These are phyloP conservation scores for Thermothelomyces thermophilus DNA, from an alignment of 2,329 filamentous ascomycete species.

Conservation along the genomic window DNA sequence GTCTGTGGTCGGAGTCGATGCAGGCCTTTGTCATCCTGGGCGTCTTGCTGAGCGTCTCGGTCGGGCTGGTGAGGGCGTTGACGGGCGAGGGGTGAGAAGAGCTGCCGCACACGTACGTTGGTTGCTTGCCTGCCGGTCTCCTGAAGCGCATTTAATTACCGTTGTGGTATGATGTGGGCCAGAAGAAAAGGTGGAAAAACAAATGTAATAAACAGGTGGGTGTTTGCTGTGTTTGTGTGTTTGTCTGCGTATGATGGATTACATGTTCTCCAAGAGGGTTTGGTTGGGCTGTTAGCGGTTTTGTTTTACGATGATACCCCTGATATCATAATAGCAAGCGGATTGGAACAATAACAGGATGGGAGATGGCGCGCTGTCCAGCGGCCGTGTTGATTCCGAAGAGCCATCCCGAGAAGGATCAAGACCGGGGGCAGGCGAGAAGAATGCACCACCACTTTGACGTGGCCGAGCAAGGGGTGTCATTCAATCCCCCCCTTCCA, in stretches of 20 bases:
- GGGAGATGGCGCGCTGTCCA: slow-evolving; percentile 11
- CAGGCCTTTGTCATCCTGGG: slow-evolving; percentile 83
- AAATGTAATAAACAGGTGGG: too few relatives aligned
- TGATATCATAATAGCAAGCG: neutral
- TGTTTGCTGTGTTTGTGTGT: too few relatives aligned
- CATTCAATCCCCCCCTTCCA: neutral
- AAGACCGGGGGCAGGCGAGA: neutral
- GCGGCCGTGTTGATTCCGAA: slow-evolving; percentile 11
- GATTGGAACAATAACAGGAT: neutral
- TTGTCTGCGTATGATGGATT: too few relatives aligned
- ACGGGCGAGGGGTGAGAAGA: slow-evolving; percentile 30
- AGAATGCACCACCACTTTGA: neutral
- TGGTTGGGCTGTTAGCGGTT: neutral
- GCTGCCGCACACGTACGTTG: too few relatives aligned
- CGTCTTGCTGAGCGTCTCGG: slow-evolving; percentile 68
- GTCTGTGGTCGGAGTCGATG: slow-evolving; percentile 77
- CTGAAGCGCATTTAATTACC: too few relatives aligned
- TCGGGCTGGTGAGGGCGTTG: slow-evolving; percentile 59
- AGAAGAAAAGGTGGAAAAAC: too few relatives aligned
- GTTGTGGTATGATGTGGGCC: too few relatives aligned
- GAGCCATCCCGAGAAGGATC: neutral
- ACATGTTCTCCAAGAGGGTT: too few relatives aligned
- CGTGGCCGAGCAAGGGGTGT: neutral
- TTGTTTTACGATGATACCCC: neutral
- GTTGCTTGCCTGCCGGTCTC: too few relatives aligned